phyloP scores from a whole-genome alignment of 306 rosid genomes.

The Gleditsia sinensis region DNA sequence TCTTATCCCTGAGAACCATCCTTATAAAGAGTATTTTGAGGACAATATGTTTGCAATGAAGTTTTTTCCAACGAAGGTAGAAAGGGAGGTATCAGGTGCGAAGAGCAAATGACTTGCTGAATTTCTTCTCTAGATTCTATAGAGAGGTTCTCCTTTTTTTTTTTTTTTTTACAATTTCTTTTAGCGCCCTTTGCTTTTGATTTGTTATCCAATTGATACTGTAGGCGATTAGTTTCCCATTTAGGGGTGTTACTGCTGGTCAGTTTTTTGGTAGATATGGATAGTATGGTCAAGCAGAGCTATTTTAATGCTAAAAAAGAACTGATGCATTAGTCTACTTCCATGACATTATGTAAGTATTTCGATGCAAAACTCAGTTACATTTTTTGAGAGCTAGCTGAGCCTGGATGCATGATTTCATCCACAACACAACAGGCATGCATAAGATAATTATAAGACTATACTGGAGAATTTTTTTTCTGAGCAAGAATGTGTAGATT shows the following conservation, averaged over 20 bases:
- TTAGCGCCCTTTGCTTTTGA: neutral
- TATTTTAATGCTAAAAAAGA: constrained; percentile 18
- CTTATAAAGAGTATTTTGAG: constrained; percentile 71
- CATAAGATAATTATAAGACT: constrained; percentile 1
- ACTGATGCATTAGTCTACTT: constrained; percentile 8
- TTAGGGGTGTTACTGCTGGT: neutral
- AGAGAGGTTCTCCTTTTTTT: constrained; percentile 32
- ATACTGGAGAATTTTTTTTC: too few relatives aligned
- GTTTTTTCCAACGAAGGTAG: constrained; percentile 51
- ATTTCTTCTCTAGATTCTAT: constrained; percentile 20
- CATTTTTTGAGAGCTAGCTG: neutral
- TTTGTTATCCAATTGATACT: constrained; percentile 17
- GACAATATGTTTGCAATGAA: constrained; percentile 68
- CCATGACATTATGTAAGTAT: neutral
- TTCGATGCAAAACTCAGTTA: neutral
- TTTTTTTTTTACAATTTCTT: neutral
- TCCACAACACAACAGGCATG: neutral
- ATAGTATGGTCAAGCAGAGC: constrained; percentile 16
- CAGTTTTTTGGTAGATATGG: constrained; percentile 4
- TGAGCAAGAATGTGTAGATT: too few relatives aligned
- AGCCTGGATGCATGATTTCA: constrained; percentile 2
- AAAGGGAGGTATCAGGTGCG: constrained; percentile 41
- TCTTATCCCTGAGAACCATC: constrained; percentile 84
- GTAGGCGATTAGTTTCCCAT: constrained; percentile 12
- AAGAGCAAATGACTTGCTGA: constrained; percentile 20